phyloP scores from a whole-genome alignment of 768 basidiomycete genomes.

The Coprinellus aureogranulatus region DNA sequence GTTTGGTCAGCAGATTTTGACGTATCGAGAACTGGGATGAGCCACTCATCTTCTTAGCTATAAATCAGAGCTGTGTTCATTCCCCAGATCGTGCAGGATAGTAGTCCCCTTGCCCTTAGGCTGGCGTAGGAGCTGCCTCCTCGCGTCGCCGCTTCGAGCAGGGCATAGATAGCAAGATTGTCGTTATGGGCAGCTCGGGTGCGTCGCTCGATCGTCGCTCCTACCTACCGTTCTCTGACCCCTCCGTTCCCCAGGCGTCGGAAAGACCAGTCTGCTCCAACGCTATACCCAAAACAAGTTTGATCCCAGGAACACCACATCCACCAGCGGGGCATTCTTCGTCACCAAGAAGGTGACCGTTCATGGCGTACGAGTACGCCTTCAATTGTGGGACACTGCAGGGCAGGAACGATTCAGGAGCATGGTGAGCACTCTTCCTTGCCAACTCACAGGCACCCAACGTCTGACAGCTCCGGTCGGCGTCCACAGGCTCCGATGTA shows the following conservation, averaged over 20 bases:
- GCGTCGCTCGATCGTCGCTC: constrained; percentile 11
- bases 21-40: too few species aligned
- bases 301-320: constrained; percentile 82
- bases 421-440: constrained; percentile 56
- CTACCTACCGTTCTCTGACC: not conserved
- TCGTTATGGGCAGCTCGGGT: constrained; percentile 84
- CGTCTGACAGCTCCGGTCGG: constrained; percentile 16
- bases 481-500: constrained; percentile 83
- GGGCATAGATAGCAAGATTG: constrained; percentile 92
- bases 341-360: constrained; percentile 89
- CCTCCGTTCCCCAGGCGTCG: constrained; percentile 58
- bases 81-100: constrained; percentile 1
- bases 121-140: too few species aligned
- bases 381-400: constrained; percentile 92
- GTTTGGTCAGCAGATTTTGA: too few species aligned
- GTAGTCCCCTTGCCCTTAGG: too few species aligned
- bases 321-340: constrained; percentile 91
- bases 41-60: too few species aligned
- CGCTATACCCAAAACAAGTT: constrained; percentile 91
- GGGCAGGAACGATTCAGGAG: constrained; percentile 91
- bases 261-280: constrained; percentile 88
- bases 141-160: constrained; percentile 69
- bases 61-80: constrained; percentile 8
- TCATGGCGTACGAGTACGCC: constrained; percentile 79
- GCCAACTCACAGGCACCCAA: constrained; percentile 10